Base-by-base conservation (phyloP, 2,329 filamentous ascomycete genomes). In the Aspergillus spinulosporus region DNA sequence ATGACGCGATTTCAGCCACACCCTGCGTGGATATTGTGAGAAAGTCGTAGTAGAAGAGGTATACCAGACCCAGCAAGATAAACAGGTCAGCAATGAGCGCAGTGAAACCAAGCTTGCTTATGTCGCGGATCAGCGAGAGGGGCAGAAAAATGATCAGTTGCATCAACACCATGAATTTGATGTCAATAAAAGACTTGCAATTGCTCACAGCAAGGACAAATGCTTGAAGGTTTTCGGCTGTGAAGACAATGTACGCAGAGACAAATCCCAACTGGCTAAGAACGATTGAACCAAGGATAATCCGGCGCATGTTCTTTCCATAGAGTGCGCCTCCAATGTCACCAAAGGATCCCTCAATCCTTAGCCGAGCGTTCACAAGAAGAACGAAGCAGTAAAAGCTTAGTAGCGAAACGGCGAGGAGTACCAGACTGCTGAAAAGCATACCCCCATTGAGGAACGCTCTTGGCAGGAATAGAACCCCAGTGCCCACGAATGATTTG, bases 381-480 rank as follows among this genome's bases (percentile, higher is more conserved):
- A 99, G 82, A 42, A 99, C 92, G 75, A 99, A 99, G 77, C 92
- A 97, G 78, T 97, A 96, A 76, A 96, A 99, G 71, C 92, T 97
- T 57, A 99, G 80, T 2, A 84, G 79, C 5, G 94, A 92, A 12
- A 99, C 90, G 39, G 82, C 83, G 21, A 99, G 79, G n/a, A 99
- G 83, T 12, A 99, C 89, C 50, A 95, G 62, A 69, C 95, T 96
- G 67, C 92, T 96, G 75, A 99, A 99, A 12, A 96, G 78, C 92
- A 99, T 97, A 57, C 94, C 94, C 52, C 94, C 94, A 67, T 96
- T 99, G 62, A 97, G 83, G 70, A 94, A 99, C 3, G 94, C 93
- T 47, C 92, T 87, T 0, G 93, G 93, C 34, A 97, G 78, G 77
- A 97, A 97, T 12, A 97, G 80, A 6, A 97, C 93, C 54, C 93